Percentiles rank a stretch among this genome's conserved stretches.
Evolutionary conservation across 1,284 basidiomycete genomes (phyloP).

Genomic region (Pholiota adiposa): DNA sequence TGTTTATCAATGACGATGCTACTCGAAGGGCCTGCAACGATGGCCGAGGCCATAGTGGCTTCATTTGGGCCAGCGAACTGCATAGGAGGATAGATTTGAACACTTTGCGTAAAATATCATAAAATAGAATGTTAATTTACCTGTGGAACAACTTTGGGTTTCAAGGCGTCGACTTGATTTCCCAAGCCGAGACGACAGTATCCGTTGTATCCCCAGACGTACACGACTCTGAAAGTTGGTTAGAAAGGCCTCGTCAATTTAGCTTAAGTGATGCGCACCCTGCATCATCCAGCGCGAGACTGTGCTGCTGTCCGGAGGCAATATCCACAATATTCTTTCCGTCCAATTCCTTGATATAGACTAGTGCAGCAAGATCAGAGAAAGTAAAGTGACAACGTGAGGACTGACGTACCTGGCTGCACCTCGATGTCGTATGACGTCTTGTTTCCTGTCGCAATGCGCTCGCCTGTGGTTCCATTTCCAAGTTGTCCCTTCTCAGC

Average conservation of each 20-base stretch:
- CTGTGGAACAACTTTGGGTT: slow-evolving; percentile 80
- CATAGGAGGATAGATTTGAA: background rate
- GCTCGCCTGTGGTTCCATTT: slow-evolving; percentile 88
- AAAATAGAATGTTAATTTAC: slow-evolving; percentile 37
- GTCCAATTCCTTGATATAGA: slow-evolving; percentile 72
- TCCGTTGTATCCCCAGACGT: slow-evolving; percentile 88
- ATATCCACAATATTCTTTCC: slow-evolving; percentile 82
- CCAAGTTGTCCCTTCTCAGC: slow-evolving; percentile 94
- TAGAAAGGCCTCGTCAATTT: slow-evolving; percentile 2
- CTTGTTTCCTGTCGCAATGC: slow-evolving; percentile 85
- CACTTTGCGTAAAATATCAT: background rate
- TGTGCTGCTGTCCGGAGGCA: slow-evolving; percentile 87
- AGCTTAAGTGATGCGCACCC: slow-evolving; percentile 49
- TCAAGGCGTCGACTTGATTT: slow-evolving; percentile 80
- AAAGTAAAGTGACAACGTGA: background rate
- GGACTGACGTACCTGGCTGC: slow-evolving; percentile 62
- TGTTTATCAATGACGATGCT: slow-evolving; percentile 86
- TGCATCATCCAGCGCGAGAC: slow-evolving; percentile 78
- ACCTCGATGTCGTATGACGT: slow-evolving; percentile 81
- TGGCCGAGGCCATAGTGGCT: slow-evolving; percentile 61
- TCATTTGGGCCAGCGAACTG: slow-evolving; percentile 78
- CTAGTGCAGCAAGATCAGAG: slow-evolving; percentile 38
- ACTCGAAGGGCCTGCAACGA: slow-evolving; percentile 84
- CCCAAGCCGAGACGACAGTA: slow-evolving; percentile 84
- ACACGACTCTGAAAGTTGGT: slow-evolving; percentile 57